Conservation (phyloP, 116 monocot genomes). For the Iris pallida region DNA sequence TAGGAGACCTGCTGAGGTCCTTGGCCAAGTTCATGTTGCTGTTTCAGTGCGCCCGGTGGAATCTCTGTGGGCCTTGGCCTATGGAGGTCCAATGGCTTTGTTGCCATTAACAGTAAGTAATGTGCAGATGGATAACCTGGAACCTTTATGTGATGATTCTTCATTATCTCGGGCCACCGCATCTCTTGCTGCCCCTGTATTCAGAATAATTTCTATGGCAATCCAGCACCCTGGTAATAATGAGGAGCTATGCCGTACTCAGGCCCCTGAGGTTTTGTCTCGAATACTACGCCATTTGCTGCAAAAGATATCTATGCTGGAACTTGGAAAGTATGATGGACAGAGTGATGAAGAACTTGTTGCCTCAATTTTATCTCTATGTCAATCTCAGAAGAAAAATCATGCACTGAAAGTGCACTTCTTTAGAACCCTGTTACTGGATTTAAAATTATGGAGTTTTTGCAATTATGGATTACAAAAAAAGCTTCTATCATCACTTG, state of each 20-base stretch:
- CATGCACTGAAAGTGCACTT: conserved; percentile 85
- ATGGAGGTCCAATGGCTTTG: conserved; percentile 93
- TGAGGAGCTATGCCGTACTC: conserved; percentile 64
- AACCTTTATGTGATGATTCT: conserved; percentile 60
- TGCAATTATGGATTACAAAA: conserved; percentile 95
- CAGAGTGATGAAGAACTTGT: conserved; percentile 81
- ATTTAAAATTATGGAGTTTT: conserved; percentile 92
- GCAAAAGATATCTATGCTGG: conserved; percentile 46
- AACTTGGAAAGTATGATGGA: conserved; percentile 38
- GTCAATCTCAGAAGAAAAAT: conserved; percentile 69
- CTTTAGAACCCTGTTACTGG: conserved; percentile 79
- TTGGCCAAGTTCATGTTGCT: conserved; percentile 91
- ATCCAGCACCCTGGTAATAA: conserved; percentile 86
- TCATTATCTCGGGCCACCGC: conserved; percentile 46
- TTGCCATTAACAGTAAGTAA: conserved; percentile 78
- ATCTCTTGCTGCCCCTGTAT: conserved; percentile 76
- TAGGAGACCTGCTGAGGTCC: conserved; percentile 95
- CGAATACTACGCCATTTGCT: conserved; percentile 62
- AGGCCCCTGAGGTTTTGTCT: conserved; percentile 81
- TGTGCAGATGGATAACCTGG: conserved; percentile 66
- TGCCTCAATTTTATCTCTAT: conserved; percentile 76
- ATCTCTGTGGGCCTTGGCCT: conserved; percentile 92
- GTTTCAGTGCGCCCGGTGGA: conserved; percentile 54
- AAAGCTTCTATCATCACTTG: conserved; percentile 94
- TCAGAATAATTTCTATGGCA: conserved; percentile 77